Evolutionary conservation across 306 rosid species (phyloP).

Genomic region (Prunus davidiana): DNA sequence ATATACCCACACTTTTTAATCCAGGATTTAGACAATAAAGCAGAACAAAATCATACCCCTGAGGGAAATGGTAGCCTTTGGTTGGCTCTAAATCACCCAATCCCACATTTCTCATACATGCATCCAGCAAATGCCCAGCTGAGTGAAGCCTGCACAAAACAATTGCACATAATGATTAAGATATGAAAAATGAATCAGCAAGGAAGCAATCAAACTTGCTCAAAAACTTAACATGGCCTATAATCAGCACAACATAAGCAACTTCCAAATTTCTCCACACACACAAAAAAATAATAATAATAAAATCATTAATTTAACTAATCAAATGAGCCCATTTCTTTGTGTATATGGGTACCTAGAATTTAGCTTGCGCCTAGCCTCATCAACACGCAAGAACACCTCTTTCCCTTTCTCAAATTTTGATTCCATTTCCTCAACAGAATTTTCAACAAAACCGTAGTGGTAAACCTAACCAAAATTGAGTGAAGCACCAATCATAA

Average conservation of each 20-base stretch:
- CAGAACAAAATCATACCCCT: conserved; percentile 48
- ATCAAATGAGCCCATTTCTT: not conserved
- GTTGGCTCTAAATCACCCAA: conserved; percentile 57
- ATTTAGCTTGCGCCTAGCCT: conserved; percentile 60
- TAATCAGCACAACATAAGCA: not conserved
- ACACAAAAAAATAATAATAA: not conserved
- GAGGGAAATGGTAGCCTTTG: conserved; percentile 78
- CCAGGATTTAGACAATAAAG: not conserved
- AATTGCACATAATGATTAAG: not conserved
- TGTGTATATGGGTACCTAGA: conserved; percentile 38
- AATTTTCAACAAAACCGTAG: conserved; percentile 49
- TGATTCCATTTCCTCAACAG: conserved; percentile 32
- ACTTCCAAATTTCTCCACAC: not conserved
- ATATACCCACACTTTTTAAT: not conserved
- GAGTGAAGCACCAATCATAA: not conserved
- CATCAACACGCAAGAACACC: conserved; percentile 61
- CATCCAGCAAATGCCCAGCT: conserved; percentile 74
- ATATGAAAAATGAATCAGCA: not conserved
- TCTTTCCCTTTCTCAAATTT: conserved; percentile 36
- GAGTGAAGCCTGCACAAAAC: conserved; percentile 57
- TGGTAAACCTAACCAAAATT: conserved; percentile 50
- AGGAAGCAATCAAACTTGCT: not conserved
- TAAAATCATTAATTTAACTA: not conserved
- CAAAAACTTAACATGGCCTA: not conserved
- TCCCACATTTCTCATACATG: conserved; percentile 53